Evolutionary conservation across 169 alveolate species (phyloP), one percentile per base, ranked within the genome.

Genomic region (Cryptosporidium ryanae): DNA sequence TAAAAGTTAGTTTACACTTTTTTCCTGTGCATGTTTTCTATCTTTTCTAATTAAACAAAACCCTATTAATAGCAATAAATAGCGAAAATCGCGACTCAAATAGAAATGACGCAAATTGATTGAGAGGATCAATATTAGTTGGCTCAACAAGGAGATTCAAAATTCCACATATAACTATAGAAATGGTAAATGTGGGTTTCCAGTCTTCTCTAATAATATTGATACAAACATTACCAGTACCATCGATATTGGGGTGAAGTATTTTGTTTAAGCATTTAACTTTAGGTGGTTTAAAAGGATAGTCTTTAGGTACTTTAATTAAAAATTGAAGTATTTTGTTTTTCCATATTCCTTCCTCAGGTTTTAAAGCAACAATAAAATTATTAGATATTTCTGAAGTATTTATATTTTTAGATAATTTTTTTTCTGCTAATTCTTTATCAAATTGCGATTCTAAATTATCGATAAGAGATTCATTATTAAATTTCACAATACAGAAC

Each of bases 181-280:
- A 93, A 44, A 95, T 91, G 31, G 95, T 92, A 49, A 94, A 93
- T 59, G 94, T 96, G 13, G 98, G 98, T 82, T 93, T 95, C 98
- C 99, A 96, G 84, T 96, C 99, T 31, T 94, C 98, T 89, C 98
- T 90, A 65, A 96, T 71, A 49, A 96, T 94, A 82, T 96, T 96
- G 50, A 96, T 83, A 81, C 99, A 96, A 21, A 96, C 98, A 68
- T 96, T 94, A 23, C 98, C 99, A 83, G 94, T 90, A 46, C 91
- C 89, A 90, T 96, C 98, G 55, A 96, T 96, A 90, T 96, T 96
- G 23, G 98, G 98, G 71, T 96, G 98, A 71, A 87, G 93, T 44
- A 94, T 92, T 90, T 94, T 90, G 54, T 93, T 91, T 49, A 90
- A 91, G 64, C 96, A 94, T 54, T 92, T 91, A 34, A 93, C 94